Conservation (phyloP, 352 stramenopile species). For the Globisporangium nagaii region DNA sequence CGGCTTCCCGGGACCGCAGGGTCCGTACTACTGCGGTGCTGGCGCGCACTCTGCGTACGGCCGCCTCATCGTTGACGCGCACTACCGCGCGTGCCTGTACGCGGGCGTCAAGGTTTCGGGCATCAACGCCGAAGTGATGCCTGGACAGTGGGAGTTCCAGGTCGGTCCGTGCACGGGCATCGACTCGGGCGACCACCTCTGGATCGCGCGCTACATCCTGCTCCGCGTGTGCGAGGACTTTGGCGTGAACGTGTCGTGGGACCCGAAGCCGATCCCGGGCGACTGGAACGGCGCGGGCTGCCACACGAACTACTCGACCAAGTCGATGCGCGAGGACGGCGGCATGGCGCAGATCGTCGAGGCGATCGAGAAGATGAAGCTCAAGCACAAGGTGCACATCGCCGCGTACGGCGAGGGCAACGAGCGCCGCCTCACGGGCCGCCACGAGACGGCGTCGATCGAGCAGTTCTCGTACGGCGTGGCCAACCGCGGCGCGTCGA, state of each 20-base stretch:
- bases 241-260: constrained; percentile 95
- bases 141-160: constrained; percentile 97
- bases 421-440: constrained; percentile 94
- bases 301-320: constrained; percentile 97
- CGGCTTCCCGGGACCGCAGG: constrained; percentile 86
- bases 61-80: constrained; percentile 91
- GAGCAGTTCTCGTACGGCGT: constrained; percentile 96
- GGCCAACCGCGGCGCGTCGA: constrained; percentile 94
- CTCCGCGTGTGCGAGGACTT: constrained; percentile 97
- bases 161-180: constrained; percentile 96
- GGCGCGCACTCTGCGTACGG: constrained; percentile 96
- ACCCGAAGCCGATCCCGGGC: constrained; percentile 97
- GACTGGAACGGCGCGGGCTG: constrained; percentile 97
- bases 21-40: constrained; percentile 92
- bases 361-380: constrained; percentile 96
- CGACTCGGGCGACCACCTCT: constrained; percentile 94
- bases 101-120: constrained; percentile 94
- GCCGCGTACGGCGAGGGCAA: constrained; percentile 95
- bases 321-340: constrained; percentile 93
- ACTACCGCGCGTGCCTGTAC: constrained; percentile 95
- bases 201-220: constrained; percentile 97
- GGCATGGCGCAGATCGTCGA: constrained; percentile 93
- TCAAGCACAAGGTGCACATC: constrained; percentile 97
- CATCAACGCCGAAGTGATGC: constrained; percentile 98
- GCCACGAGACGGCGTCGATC: constrained; percentile 96